Conservation (phyloP, 2,329 filamentous ascomycete genomes). For the Sporothrix schenckii region DNA sequence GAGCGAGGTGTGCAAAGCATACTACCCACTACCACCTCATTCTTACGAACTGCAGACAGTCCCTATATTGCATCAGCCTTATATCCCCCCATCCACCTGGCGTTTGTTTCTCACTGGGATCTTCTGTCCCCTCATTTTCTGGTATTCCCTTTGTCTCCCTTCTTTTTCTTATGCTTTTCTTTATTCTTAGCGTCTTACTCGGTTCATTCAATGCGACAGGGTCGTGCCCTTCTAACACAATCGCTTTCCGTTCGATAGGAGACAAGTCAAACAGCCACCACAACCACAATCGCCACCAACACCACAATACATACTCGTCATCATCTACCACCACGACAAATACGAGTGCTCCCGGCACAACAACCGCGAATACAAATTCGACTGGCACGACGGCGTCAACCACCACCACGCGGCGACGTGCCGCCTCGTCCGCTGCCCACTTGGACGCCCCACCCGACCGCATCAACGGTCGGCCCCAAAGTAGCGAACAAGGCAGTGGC, state of each 20-base stretch:
- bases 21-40: constrained; percentile 22
- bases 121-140: not conserved
- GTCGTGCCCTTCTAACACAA: constrained; percentile 21
- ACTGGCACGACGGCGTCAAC: not conserved
- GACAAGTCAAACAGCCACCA: constrained; percentile 18
- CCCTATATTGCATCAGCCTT: constrained; percentile 26
- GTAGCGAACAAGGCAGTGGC: constrained; percentile 58
- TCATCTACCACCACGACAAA: constrained; percentile 4
- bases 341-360: not conserved
- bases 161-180: not conserved
- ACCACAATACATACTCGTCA: constrained; percentile 42
- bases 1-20: not conserved
- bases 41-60: constrained; percentile 12
- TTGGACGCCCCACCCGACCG: constrained; percentile 59
- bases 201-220: constrained; percentile 11
- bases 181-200: not conserved
- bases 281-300: not conserved
- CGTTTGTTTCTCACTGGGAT: not conserved
- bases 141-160: not conserved
- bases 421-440: constrained; percentile 65
- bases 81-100: constrained; percentile 15
- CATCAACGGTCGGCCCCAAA: constrained; percentile 56
- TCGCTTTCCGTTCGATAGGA: constrained; percentile 20
- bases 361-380: constrained; percentile 1
- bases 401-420: constrained; percentile 53